Evolutionary conservation across 345 rosid genomes (phyloP).

Genomic region (Mallotus nudiflorus): DNA sequence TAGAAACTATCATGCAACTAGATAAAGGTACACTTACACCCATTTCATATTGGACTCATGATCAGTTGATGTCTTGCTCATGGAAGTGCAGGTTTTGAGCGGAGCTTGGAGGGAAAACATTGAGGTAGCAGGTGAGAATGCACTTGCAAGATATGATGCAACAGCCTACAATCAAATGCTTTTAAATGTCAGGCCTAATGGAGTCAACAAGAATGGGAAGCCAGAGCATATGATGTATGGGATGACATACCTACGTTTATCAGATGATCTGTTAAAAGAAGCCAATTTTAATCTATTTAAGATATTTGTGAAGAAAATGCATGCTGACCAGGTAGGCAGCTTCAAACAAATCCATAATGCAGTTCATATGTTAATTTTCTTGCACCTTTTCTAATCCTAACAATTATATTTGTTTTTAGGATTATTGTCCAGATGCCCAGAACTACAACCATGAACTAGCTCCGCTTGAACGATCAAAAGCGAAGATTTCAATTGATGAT

Average conservation of each 20-base stretch:
- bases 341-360: no score
- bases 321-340: slow-evolving; percentile 69
- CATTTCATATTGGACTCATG: background rate
- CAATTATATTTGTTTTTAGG: slow-evolving; percentile 29
- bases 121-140: slow-evolving; percentile 88
- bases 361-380: background rate
- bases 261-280: slow-evolving; percentile 44
- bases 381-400: background rate
- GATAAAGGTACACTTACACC: slow-evolving; percentile 15
- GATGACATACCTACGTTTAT: slow-evolving; percentile 68
- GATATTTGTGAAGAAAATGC: slow-evolving; percentile 77
- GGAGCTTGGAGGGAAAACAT: slow-evolving; percentile 71
- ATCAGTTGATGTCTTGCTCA: slow-evolving; percentile 14
- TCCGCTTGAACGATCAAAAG: slow-evolving; percentile 49
- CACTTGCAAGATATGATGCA: slow-evolving; percentile 65
- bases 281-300: slow-evolving; percentile 60
- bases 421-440: slow-evolving; percentile 47
- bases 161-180: slow-evolving; percentile 71
- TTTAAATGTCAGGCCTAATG: slow-evolving; percentile 79
- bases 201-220: slow-evolving; percentile 49
- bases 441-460: slow-evolving; percentile 53
- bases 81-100: slow-evolving; percentile 61
- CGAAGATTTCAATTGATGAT: slow-evolving; percentile 44
- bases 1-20: background rate
- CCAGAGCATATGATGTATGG: slow-evolving; percentile 66